Evolutionary conservation across 2,329 filamentous ascomycete species (phyloP), one percentile per base, ranked within the genome.

Genomic region (Lasiodiplodia hormozganensis): DNA sequence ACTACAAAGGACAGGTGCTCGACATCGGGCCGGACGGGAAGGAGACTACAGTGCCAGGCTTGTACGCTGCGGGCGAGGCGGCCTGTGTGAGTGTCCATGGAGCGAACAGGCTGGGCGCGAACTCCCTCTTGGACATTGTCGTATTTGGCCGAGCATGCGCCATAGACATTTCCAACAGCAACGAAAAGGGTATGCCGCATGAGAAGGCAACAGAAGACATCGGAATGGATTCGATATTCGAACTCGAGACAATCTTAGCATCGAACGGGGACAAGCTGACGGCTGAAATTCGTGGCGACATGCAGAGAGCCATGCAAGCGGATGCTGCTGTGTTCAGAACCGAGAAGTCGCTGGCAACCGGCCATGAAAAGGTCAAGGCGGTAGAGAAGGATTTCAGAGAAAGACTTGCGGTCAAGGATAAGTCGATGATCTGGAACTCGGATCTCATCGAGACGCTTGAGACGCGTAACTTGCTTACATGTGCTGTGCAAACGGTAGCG

Each of bases 71-170:
- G 2, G 83, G 83, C 51, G 83, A 85, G 72, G 80, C 80, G 31
- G 83, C 83, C 0, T 85, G 81, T 71, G 83, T 85, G 0, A 82
- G 80, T 47, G 83, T 85, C 0, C 83, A 85, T 65, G 83, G 83
- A 1, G 82, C 82, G 21, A 85, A 85, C 49, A 75, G 83, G 34
- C 74, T 85, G 0, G 83, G 83, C 4, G 83, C 83, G 1, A 85
- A 85, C 68, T 83, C 81, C 1, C 75, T 85, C 7, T 79, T 85
- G 5, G 83, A 85, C 68, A 82, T 85, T 66, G 82, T 85, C 5
- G 83, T 85, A 2, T 85, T 85, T 58, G 83, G 83, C 23, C 78
- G 83, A 43, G 83, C 83, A 25, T 80, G 76, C 72, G 83, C 80
- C 23, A 74, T 81, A 31, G 80, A 81, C 71, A 82, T 81, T 62